phyloP scores from a whole-genome alignment of 1,139 yeast species.

The Taiozyma onychis region DNA sequence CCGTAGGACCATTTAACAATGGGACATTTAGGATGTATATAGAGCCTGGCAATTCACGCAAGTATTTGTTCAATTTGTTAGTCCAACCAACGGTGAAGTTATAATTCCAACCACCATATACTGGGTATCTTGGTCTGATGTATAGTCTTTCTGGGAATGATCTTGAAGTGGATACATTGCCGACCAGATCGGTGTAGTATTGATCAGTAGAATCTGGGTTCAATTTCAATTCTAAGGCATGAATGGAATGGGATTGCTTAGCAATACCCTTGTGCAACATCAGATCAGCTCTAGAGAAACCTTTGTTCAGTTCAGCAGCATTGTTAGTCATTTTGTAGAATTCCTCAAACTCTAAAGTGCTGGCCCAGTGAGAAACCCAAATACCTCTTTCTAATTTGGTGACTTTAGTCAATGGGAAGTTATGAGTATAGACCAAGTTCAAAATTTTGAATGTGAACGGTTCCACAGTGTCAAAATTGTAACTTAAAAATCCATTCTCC shows the following conservation, averaged over 20 bases:
- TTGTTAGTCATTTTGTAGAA: slow-evolving; percentile 73
- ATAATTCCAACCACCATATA: slow-evolving; percentile 95
- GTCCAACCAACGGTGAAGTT: slow-evolving; percentile 96
- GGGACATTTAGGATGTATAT: slow-evolving; percentile 65
- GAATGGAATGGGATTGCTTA: slow-evolving; percentile 30
- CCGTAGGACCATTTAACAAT: slow-evolving; percentile 63
- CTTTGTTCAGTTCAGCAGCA: slow-evolving; percentile 63
- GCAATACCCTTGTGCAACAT: slow-evolving; percentile 44
- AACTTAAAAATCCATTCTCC: slow-evolving; percentile 39
- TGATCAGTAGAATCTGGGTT: slow-evolving; percentile 49
- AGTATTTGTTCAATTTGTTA: slow-evolving; percentile 46
- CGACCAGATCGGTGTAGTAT: slow-evolving; percentile 84
- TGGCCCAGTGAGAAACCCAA: slow-evolving; percentile 81
- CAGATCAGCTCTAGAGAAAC: slow-evolving; percentile 78
- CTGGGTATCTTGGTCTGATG: slow-evolving; percentile 82
- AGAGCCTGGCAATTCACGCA: slow-evolving; percentile 42
- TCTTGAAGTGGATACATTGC: slow-evolving; percentile 84
- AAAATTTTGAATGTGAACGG: slow-evolving; percentile 46
- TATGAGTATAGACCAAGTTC: slow-evolving; percentile 58
- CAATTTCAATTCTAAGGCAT: slow-evolving; percentile 49
- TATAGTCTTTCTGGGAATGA: slow-evolving; percentile 44
- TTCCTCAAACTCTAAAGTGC: slow-evolving; percentile 66
- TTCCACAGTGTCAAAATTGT: slow-evolving; percentile 51
- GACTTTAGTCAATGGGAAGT: slow-evolving; percentile 59
- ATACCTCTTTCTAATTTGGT: slow-evolving; percentile 62